These are phyloP conservation scores for Arthrinium phaeospermum DNA, from an alignment of 2,329 filamentous ascomycete species.

Conservation along the genomic window DNA sequence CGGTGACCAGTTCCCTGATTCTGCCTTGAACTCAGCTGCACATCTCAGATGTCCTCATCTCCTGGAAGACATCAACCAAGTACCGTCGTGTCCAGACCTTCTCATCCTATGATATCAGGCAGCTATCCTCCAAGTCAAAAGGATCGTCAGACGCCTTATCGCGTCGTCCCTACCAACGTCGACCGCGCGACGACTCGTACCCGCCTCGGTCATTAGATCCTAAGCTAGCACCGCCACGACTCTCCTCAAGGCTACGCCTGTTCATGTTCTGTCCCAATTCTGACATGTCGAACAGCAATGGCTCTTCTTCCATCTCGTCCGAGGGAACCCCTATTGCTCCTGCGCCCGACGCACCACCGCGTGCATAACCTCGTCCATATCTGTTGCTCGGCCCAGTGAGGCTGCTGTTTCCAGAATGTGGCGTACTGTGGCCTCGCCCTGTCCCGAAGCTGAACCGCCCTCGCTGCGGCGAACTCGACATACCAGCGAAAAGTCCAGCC, in stretches of 20 bases:
- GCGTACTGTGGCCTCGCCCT: slow-evolving; percentile 40
- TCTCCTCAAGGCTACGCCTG: slow-evolving; percentile 64
- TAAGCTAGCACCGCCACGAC: slow-evolving; percentile 45
- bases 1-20: neutral
- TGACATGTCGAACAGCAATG: slow-evolving; percentile 74
- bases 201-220: slow-evolving; percentile 45
- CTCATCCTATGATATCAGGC: slow-evolving; percentile 13
- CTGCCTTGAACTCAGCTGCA: slow-evolving; percentile 2
- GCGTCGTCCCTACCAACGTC: slow-evolving; percentile 27
- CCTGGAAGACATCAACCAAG: neutral
- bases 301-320: slow-evolving; percentile 65
- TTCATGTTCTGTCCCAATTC: slow-evolving; percentile 66
- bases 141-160: slow-evolving; percentile 4
- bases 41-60: slow-evolving; percentile 1
- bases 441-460: slow-evolving; percentile 49
- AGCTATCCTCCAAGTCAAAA: slow-evolving; percentile 14
- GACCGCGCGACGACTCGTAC: slow-evolving; percentile 42
- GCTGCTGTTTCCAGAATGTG: slow-evolving; percentile 41
- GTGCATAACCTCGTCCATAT: slow-evolving; percentile 42
- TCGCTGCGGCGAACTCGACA: slow-evolving; percentile 52
- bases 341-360: slow-evolving; percentile 43
- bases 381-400: slow-evolving; percentile 39
- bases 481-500: slow-evolving; percentile 46
- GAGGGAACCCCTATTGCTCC: slow-evolving; percentile 52
- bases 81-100: neutral